Evolutionary conservation across 2,329 filamentous ascomycete species (phyloP).

Genomic region (Neopestalotiopsis clavispora): DNA sequence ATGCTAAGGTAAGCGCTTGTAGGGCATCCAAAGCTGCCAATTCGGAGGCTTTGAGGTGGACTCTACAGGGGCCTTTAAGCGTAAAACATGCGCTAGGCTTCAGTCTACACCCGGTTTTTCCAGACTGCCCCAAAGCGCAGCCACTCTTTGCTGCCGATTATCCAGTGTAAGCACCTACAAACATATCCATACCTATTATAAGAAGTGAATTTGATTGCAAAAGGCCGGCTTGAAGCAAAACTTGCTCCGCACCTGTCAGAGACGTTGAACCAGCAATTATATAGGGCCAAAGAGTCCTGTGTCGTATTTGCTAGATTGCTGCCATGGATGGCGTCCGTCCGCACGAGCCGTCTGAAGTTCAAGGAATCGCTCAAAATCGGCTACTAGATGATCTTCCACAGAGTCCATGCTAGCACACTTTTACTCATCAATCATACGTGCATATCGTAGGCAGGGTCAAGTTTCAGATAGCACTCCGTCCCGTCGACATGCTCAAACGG

Average conservation of each 20-base stretch:
- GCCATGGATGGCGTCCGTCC: too few species aligned
- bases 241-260: not conserved
- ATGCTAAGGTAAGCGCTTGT: constrained; percentile 1
- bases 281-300: too few species aligned
- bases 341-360: too few species aligned
- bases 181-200: not conserved
- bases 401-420: not conserved
- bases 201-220: not conserved
- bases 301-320: too few species aligned
- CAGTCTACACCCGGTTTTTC: not conserved
- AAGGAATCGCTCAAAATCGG: not conserved
- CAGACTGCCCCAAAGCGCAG: constrained; percentile 1
- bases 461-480: not conserved
- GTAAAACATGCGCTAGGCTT: constrained; percentile 19
- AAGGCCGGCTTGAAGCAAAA: not conserved
- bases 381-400: not conserved
- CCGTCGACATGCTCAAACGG: not conserved
- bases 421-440: not conserved
- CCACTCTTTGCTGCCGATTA: not conserved
- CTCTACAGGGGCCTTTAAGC: constrained; percentile 11
- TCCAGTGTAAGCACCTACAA: not conserved
- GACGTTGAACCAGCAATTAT: too few species aligned
- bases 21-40: not conserved
- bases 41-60: not conserved
- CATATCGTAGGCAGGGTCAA: not conserved